Base-by-base conservation (phyloP, 2,329 filamentous ascomycete species). In the Arthrobotrys musiformis region DNA sequence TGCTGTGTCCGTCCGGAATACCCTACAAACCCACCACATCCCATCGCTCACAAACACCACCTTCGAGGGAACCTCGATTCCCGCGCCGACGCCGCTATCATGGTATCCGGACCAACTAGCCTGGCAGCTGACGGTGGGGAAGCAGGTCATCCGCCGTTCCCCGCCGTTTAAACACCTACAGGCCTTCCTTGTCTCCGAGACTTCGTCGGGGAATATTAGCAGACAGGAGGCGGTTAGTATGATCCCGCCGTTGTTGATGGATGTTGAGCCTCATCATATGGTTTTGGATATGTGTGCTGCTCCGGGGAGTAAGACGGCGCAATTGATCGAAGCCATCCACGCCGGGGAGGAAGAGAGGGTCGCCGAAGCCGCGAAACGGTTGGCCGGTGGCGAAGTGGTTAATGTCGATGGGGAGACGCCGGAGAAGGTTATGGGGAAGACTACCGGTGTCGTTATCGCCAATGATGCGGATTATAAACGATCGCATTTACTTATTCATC, bases 381-480 rank as follows among this genome's bases (percentile, higher is more conserved):
- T 80, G 48, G 82, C 80, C 69, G 70, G 79, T n/a, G 37, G 58
- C 11, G 48, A 61, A 24, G 56, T 28, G 85, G 86, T 6, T 48
- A 24, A 11, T 15, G n/a, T 56, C 5, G 84, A 90, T 40, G 82
- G 79, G 11, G 81, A 80, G 7, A 85, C 33, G 2, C 56, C 66
- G 1, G 73, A 77, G 50, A 67, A 61, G 90, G 84, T 86, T 81
- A 83, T 85, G 67, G 95, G 95, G 79, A 88, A 95, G 81, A 91
- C 94, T 1, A 98, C 94, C 4, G 95, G 95, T 37, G 87, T 99
- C 48, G 87, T 99, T 70, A 92, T 99, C 80, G 95, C 95, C 79
- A 99, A 99, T 84, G 95, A 99, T 82, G 90, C 92, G 81, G 95
- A 99, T 84, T 97, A 97, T 86, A 96, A 94, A 86, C 92, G 95